These are phyloP conservation scores for Nissolia schottii DNA, from an alignment of 306 rosid species.

Conservation along the genomic window DNA sequence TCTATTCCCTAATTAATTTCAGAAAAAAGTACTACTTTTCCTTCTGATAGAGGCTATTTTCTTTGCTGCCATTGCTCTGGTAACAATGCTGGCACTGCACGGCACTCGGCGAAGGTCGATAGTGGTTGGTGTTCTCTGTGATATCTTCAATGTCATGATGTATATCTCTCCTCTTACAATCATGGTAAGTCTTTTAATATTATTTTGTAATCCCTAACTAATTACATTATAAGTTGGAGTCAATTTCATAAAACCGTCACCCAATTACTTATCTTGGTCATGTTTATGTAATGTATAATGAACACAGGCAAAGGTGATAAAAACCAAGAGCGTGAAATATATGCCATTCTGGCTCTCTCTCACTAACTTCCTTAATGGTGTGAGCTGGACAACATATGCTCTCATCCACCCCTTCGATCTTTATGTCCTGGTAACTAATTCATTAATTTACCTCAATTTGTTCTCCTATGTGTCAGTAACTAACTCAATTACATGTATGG, in stretches of 20 bases:
- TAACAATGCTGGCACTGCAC: conserved; percentile 28
- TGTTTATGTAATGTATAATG: neutral
- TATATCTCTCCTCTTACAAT: conserved; percentile 57
- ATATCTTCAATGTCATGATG: conserved; percentile 61
- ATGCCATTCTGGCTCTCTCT: conserved; percentile 78
- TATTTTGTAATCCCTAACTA: neutral
- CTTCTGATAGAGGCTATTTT: conserved; percentile 25
- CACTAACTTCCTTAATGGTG: conserved; percentile 63
- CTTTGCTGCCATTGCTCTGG: conserved; percentile 12
- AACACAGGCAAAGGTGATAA: conserved; percentile 61
- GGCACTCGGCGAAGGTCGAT: conserved; percentile 34
- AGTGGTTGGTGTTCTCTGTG: conserved; percentile 61
- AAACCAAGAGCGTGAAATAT: conserved; percentile 62
- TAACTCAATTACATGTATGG: neutral
- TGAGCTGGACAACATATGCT: conserved; percentile 73
- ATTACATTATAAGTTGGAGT: neutral
- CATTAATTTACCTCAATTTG: neutral
- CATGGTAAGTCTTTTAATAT: conserved; percentile 43
- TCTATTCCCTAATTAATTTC: neutral
- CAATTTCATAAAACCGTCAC: neutral
- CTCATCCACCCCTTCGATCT: conserved; percentile 46
- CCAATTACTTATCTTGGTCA: neutral
- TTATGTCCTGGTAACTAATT: conserved; percentile 48
- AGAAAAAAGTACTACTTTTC: conserved; percentile 31
- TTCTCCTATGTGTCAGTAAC: neutral